Base-by-base conservation (phyloP, 495 filamentous ascomycete species). In the Lindgomyces ingoldianus region DNA sequence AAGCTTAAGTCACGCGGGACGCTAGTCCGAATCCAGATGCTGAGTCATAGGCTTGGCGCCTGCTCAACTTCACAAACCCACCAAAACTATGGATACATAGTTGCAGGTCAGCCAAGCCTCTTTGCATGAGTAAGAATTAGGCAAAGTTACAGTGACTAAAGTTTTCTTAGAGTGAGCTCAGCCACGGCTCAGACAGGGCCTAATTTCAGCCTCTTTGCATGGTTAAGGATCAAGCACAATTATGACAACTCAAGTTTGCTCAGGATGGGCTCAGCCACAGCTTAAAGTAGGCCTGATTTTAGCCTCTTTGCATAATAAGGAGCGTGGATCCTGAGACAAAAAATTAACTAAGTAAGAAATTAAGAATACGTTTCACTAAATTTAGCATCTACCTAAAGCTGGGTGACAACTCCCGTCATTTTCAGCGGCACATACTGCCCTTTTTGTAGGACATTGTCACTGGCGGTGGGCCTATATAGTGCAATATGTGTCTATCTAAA, bases 391-490 rank as follows among this genome's bases (percentile, higher is more conserved):
- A n/a, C n/a, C n/a, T 48, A 18, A 25, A 48, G 45, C 45, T 48
- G 45, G 45, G 45, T 48, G 45, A 48, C 45, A 39, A 39, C 33
- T 48, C 45, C 45, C 45, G 45, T 48, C 45, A 48, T 48, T 48
- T 48, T 48, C 45, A 48, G 45, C 22, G 45, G 45, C n/a, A 48
- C 22, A 48, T 48, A 48, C 45, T n/a, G 45, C 45, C 45, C 45
- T 8, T 48, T 48, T 48, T 25, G 22, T 48, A 48, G 45, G 45
- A n/a, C 45, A 48, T 48, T 48, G 45, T 48, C 45, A 48, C 45
- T n/a, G 45, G 45, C 18, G 45, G 45, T 48, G 45, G 45, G 45
- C 18, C 45, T 48, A 25, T 48, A 48, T 48, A 48, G 45, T 48
- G 45, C 45, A 48, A n/a, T n/a, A 48, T 4, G 45, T 39, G 33